These are phyloP conservation scores for Metschnikowia gelsemii DNA, from an alignment of 805 yeast species.

Conservation along the genomic window DNA sequence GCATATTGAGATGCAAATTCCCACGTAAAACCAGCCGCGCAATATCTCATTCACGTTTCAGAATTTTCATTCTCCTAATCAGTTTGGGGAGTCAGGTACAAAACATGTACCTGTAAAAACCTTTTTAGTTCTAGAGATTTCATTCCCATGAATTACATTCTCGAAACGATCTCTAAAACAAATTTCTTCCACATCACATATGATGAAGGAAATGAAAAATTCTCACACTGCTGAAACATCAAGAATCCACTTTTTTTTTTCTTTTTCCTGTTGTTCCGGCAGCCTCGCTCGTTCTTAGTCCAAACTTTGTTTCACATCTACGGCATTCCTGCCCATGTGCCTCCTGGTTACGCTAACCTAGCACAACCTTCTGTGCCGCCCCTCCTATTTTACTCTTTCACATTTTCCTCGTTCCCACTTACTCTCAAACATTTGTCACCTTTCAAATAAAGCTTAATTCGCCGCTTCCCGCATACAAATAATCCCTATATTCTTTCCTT, in stretches of 20 bases:
- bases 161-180: no score
- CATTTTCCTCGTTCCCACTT: not conserved
- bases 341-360: slow-evolving; percentile 4
- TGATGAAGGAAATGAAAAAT: not conserved
- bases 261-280: slow-evolving; percentile 6
- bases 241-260: not conserved
- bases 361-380: slow-evolving; percentile 1
- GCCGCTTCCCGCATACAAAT: no score
- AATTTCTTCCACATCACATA: no score
- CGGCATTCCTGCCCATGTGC: slow-evolving; percentile 9
- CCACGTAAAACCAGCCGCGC: slow-evolving; percentile 9
- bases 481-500: not conserved
- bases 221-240: not conserved
- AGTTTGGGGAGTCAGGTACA: not conserved
- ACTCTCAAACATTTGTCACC: no score
- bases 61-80: no score
- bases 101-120: slow-evolving; percentile 1
- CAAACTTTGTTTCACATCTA: slow-evolving; percentile 8
- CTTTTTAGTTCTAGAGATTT: no score
- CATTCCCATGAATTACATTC: no score
- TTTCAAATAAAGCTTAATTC: slow-evolving; percentile 2
- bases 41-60: no score
- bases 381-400: slow-evolving; percentile 1
- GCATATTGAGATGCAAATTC: slow-evolving; percentile 8
- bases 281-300: slow-evolving; percentile 7